These are phyloP conservation scores for Tylopilus sp. DNA, from an alignment of 1,284 basidiomycete species.

Conservation along the genomic window DNA sequence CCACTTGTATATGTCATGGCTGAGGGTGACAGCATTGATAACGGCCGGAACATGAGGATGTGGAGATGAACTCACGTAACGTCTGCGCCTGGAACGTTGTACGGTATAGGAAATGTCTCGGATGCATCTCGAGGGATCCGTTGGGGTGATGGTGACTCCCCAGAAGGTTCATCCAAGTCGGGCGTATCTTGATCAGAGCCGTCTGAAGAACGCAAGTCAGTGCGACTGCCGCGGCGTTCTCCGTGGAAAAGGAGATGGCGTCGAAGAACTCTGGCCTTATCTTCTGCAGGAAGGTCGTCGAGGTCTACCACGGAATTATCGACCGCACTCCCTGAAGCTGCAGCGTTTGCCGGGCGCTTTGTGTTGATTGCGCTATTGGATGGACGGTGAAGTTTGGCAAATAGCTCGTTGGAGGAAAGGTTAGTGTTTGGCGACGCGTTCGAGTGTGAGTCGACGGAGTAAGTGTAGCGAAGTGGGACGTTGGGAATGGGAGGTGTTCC, in stretches of 20 bases:
- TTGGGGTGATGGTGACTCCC: conserved; percentile 36
- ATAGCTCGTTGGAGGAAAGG: conserved; percentile 12
- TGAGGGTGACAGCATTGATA: conserved; percentile 29
- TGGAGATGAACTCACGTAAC: conserved; percentile 68
- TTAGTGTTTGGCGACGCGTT: conserved; percentile 20
- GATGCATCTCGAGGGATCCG: conserved; percentile 39
- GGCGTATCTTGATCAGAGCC: conserved; percentile 35
- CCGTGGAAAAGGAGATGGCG: conserved; percentile 77
- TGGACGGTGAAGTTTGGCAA: conserved; percentile 19
- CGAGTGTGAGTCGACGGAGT: conserved; percentile 25
- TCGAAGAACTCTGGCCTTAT: conserved; percentile 78
- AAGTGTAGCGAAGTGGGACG: conserved; percentile 47
- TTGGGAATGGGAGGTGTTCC: conserved; percentile 64
- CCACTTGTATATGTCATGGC: conserved; percentile 95
- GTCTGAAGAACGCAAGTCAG: conserved; percentile 29
- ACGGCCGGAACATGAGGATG: conserved; percentile 15
- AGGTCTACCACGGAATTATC: conserved; percentile 37
- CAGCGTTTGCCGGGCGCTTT: conserved; percentile 31
- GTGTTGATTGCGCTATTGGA: conserved; percentile 33
- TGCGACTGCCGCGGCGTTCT: conserved; percentile 52
- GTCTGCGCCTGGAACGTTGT: conserved; percentile 81
- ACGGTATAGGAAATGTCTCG: conserved; percentile 79
- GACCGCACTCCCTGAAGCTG: conserved; percentile 31
- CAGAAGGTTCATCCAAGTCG: conserved; percentile 25
- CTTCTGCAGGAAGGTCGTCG: conserved; percentile 68